Base-by-base conservation (phyloP, 169 alveolate genomes). In the Plasmodium vivax region DNA sequence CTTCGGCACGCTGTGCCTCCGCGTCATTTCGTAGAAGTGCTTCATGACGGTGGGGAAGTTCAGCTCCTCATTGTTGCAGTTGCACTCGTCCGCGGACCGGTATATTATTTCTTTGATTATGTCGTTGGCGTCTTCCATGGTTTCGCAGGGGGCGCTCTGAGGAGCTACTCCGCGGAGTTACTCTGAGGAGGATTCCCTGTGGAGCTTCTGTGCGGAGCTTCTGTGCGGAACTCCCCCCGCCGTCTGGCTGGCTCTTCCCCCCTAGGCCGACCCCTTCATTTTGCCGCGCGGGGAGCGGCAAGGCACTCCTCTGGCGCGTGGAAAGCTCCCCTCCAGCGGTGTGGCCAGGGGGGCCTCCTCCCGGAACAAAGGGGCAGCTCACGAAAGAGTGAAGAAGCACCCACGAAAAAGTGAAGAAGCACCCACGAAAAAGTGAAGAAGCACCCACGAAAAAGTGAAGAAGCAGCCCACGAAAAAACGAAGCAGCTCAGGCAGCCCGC, bases 51-150 rank as follows among this genome's bases (percentile, higher is more conserved):
- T 62, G 3, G 79, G 80, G 79, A 85, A 85, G 41, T 85, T 85
- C 23, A 85, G 23, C 41, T 85, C 93, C 38, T 74, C 93, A 85
- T 85, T 85, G 56, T 85, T 85, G 41, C 30, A 36, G 27, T 85
- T 85, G 30, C 93, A 85, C 58, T 85, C 93, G 51, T 85, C 93
- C 0, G 93, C 93, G 47, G 93, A 85, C 56, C 93, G 45, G 62
- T 85, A 85, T 19, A 85, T 85, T 45, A 85, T 85, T 85, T 85
- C 93, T 54, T 85, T 85, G 74, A 85, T 85, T n/a, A 85, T 75
- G 43, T 85, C 93, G 56, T 85, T 85, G 32, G 58, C 56, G 56
- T 85, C 83, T 62, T 32, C 32, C 81, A 83, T 83, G 16, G 43
- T 83, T 68, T 68, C n/a, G 41, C 7, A 10, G 23, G 7, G 38